phyloP scores from a whole-genome alignment of 1,284 basidiomycete species.

The Leccinum subrobustum region DNA sequence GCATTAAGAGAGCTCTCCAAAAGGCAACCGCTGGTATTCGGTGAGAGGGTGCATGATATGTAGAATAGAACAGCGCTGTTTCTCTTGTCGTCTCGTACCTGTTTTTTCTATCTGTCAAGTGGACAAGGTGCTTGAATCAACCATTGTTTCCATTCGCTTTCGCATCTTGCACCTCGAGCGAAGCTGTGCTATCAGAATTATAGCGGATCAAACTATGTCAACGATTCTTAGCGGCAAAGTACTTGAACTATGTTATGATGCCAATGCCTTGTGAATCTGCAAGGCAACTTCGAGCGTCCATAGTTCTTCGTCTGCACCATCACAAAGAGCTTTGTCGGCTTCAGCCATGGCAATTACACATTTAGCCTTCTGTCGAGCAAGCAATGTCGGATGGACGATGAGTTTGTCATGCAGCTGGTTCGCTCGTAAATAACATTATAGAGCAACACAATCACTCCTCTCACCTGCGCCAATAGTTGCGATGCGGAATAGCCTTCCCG shows the following conservation, averaged over 20 bases:
- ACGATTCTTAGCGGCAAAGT: background rate
- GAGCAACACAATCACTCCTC: constrained; percentile 1
- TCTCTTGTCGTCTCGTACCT: constrained; percentile 11
- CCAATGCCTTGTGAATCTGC: constrained; percentile 66
- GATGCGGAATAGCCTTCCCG: constrained; percentile 91
- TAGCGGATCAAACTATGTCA: background rate
- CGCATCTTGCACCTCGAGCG: background rate
- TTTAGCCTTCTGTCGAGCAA: constrained; percentile 78
- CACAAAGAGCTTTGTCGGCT: constrained; percentile 94
- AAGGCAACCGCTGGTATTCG: constrained; percentile 89
- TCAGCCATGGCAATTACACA: constrained; percentile 89
- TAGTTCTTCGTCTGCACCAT: constrained; percentile 98
- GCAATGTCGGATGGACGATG: constrained; percentile 78
- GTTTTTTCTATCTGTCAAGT: constrained; percentile 10
- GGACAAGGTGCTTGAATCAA: constrained; percentile 17
- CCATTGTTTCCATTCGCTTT: constrained; percentile 2
- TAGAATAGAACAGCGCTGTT: constrained; percentile 20
- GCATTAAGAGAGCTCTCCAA: constrained; percentile 93
- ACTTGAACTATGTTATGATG: constrained; percentile 15
- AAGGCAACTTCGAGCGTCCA: constrained; percentile 90
- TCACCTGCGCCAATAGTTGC: constrained; percentile 87
- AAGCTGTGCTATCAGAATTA: background rate
- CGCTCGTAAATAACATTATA: constrained; percentile 8
- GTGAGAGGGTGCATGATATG: constrained; percentile 39
- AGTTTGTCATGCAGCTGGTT: constrained; percentile 88